A percentile compares a stretch with the other conserved stretches of the same genome.
Evolutionary conservation across 345 rosid genomes (phyloP).

Genomic region (Hibiscus tridactylites): DNA sequence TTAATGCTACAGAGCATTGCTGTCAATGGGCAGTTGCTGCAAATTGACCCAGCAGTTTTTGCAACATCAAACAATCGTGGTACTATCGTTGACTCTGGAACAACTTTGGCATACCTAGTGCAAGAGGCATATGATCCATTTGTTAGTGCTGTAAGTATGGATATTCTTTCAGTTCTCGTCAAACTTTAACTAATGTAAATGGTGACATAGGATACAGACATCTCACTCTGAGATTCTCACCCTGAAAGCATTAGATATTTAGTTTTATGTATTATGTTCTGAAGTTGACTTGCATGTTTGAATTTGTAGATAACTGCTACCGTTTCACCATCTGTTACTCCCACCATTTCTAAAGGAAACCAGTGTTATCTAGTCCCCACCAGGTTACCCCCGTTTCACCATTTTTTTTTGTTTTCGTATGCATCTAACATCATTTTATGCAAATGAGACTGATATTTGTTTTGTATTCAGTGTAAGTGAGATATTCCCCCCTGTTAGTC

Average conservation of each 20-base stretch:
- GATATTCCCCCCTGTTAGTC: conserved; percentile 68
- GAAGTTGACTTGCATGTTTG: conserved; percentile 9
- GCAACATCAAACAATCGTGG: conserved; percentile 62
- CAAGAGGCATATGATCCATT: conserved; percentile 80
- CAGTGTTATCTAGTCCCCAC: conserved; percentile 72
- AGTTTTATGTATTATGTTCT: background rate
- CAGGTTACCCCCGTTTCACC: conserved; percentile 38
- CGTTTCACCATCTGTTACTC: conserved; percentile 57
- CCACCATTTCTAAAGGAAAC: conserved; percentile 58
- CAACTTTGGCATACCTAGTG: conserved; percentile 91
- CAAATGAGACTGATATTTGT: conserved; percentile 6
- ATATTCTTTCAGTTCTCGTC: conserved; percentile 8
- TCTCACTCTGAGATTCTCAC: background rate
- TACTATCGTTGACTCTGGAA: conserved; percentile 93
- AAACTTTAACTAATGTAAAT: background rate
- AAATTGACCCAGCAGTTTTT: conserved; percentile 60
- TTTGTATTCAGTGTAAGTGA: conserved; percentile 42
- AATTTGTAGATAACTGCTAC: conserved; percentile 45
- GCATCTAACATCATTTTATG: background rate
- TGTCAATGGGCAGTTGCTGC: conserved; percentile 59
- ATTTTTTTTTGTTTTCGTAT: background rate
- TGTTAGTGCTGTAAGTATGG: conserved; percentile 66
- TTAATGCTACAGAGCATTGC: conserved; percentile 71
- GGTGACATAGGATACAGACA: background rate
- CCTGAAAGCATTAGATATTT: background rate